Conservation (phyloP, 495 filamentous ascomycete species). For the Trichodelitschia bisporula region DNA sequence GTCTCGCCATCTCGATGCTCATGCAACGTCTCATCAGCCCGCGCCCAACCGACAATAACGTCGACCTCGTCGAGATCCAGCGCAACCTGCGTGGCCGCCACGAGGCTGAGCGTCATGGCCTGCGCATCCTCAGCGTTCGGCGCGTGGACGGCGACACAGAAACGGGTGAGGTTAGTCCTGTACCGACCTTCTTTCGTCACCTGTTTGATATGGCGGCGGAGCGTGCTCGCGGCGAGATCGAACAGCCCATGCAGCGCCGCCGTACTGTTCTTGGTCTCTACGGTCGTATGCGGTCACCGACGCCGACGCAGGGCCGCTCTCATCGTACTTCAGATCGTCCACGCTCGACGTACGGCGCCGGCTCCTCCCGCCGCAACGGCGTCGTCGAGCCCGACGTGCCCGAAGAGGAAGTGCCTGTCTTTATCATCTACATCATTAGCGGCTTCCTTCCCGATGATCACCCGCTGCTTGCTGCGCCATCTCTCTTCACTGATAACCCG, state of each 20-base stretch:
- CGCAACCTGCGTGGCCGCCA: too few species aligned
- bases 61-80: too few species aligned
- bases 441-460: constrained; percentile 56
- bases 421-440: constrained; percentile 61
- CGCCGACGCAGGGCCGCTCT: constrained; percentile 27
- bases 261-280: constrained; percentile 33
- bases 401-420: constrained; percentile 26
- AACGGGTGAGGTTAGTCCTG: too few species aligned
- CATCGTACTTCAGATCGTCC: constrained; percentile 15
- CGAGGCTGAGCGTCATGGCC: too few species aligned
- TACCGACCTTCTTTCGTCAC: too few species aligned
- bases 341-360: constrained; percentile 33
- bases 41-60: too few species aligned
- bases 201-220: neutral
- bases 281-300: constrained; percentile 28
- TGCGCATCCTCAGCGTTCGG: too few species aligned
- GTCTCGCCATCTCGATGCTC: too few species aligned
- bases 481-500: constrained; percentile 53
- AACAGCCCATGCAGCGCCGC: neutral
- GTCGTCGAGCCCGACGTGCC: constrained; percentile 39
- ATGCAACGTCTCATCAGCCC: too few species aligned
- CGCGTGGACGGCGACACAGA: too few species aligned
- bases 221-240: neutral
- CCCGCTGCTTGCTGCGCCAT: constrained; percentile 50
- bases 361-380: constrained; percentile 36